phyloP scores from a whole-genome alignment of 352 stramenopile species.

The Pythium myriotylum region DNA sequence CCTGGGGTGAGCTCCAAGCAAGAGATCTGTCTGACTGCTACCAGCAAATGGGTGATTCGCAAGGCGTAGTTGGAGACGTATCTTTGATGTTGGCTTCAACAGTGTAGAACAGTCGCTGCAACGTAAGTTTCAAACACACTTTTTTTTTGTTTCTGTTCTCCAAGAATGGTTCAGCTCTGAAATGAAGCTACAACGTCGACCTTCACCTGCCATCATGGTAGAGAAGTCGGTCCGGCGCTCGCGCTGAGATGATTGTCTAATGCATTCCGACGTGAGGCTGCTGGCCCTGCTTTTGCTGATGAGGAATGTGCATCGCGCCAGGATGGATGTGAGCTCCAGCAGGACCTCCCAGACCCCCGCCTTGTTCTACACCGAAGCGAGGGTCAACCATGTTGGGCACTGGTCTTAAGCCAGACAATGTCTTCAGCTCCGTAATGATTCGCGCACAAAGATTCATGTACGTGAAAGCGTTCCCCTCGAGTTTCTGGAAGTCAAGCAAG shows the following conservation, averaged over 20 bases:
- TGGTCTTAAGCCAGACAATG: slow-evolving; percentile 81
- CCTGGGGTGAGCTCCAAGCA: slow-evolving; percentile 16
- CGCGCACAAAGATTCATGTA: slow-evolving; percentile 99
- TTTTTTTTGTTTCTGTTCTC: no score
- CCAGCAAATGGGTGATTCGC: slow-evolving; percentile 20
- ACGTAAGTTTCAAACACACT: no score
- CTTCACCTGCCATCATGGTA: no score
- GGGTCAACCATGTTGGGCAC: slow-evolving; percentile 51
- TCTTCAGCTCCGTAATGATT: slow-evolving; percentile 99
- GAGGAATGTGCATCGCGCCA: slow-evolving; percentile 49
- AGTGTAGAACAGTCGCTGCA: neutral
- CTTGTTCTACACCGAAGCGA: slow-evolving; percentile 49
- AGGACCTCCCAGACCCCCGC: slow-evolving; percentile 29
- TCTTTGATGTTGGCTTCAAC: slow-evolving; percentile 1
- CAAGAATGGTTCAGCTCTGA: no score
- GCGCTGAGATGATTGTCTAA: slow-evolving; percentile 1
- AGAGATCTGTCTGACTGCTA: slow-evolving; percentile 30
- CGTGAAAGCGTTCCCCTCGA: slow-evolving; percentile 97
- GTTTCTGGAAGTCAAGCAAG: slow-evolving; percentile 97
- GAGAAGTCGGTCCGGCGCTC: neutral
- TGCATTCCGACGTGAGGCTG: slow-evolving; percentile 22
- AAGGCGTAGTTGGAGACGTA: slow-evolving; percentile 12
- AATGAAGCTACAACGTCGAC: no score
- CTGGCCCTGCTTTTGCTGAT: slow-evolving; percentile 40
- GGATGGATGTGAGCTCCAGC: slow-evolving; percentile 33